These are phyloP conservation scores for Fraxinus nigra DNA, from an alignment of 305 asterid genomes.

Conservation along the genomic window DNA sequence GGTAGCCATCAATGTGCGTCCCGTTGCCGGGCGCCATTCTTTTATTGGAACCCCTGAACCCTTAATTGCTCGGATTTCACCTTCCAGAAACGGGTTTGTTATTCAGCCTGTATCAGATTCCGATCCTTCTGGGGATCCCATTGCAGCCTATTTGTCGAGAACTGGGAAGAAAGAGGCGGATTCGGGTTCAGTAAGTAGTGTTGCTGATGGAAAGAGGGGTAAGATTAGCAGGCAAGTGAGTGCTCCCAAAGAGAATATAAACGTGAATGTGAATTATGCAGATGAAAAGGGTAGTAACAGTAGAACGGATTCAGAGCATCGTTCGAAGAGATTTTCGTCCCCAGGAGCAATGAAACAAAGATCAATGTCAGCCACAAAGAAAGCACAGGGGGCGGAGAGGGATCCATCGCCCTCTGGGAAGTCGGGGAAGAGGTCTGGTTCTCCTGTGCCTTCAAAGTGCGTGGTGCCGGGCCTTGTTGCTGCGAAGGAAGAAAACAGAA, in stretches of 20 bases:
- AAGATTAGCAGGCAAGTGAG: constrained; percentile 37
- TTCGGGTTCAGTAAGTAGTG: background rate
- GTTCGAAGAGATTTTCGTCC: constrained; percentile 62
- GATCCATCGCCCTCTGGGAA: constrained; percentile 77
- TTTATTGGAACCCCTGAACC: constrained; percentile 82
- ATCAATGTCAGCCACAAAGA: constrained; percentile 57
- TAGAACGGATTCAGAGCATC: constrained; percentile 35
- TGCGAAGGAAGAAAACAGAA: constrained; percentile 89
- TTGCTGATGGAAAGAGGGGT: constrained; percentile 16
- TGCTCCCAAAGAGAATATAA: constrained; percentile 65
- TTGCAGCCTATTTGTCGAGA: constrained; percentile 47
- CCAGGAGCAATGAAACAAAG: constrained; percentile 67
- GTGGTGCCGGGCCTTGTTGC: constrained; percentile 76
- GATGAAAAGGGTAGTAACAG: constrained; percentile 21
- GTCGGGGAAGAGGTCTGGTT: constrained; percentile 61
- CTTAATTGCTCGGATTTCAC: constrained; percentile 54
- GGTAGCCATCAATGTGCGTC: constrained; percentile 60
- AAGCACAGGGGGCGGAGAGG: constrained; percentile 47
- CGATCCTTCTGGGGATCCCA: constrained; percentile 45
- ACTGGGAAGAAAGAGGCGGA: constrained; percentile 35
- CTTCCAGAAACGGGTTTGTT: constrained; percentile 49
- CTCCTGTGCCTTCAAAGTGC: constrained; percentile 84
- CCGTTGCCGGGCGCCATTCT: constrained; percentile 68
- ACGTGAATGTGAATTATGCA: constrained; percentile 27
- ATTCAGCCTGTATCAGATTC: constrained; percentile 77